Evolutionary conservation across 2,329 filamentous ascomycete species (phyloP), one percentile per base, ranked within the genome.

Genomic region (Uncinocarpus reesii): DNA sequence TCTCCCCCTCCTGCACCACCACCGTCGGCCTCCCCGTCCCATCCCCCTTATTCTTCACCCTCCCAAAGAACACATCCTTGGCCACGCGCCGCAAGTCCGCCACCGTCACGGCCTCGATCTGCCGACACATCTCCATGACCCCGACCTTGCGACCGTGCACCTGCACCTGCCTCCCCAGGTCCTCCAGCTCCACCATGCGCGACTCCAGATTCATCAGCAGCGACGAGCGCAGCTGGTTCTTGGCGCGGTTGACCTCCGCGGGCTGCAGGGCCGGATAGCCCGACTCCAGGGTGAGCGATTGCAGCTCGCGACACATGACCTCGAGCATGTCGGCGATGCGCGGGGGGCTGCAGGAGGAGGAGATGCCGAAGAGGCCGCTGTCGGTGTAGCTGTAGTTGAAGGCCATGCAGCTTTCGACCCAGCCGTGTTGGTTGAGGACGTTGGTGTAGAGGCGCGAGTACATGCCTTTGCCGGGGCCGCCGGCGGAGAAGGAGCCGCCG

Each of bases 361-460:
- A 83, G 63, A 98, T 95, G 55, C 92, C 92, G 61, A 98, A 98
- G 35, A 98, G 78, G 3, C 92, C 92, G 5, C 84, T 89, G 67
- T 98, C 92, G 0, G 86, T 92, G 75, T 98, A 98, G 40, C 85
- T 86, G 74, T 96, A 89, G 74, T 96, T 96, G 74, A 96, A 96
- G 24, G 90, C 84, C 44, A 94, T 77, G 70, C 92, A 96, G 52
- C 81, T 89, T 70, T 98, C 92, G 21, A 98, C 87, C 90, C 90
- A 98, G 57, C 85, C 87, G 70, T 95, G 83, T 69, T 96, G 89
- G 72, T 98, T 98, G 44, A 98, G 78, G 0, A 96, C 90, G 64
- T 95, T 95, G 54, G 89, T 96, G 74, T 95, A 98, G 7, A 98
- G 79, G 10, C 92, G 84, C 31, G 86, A 94, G 74, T 96, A 96